Conservation (phyloP, 2,329 filamentous ascomycete genomes). For the Penicillium sp. region DNA sequence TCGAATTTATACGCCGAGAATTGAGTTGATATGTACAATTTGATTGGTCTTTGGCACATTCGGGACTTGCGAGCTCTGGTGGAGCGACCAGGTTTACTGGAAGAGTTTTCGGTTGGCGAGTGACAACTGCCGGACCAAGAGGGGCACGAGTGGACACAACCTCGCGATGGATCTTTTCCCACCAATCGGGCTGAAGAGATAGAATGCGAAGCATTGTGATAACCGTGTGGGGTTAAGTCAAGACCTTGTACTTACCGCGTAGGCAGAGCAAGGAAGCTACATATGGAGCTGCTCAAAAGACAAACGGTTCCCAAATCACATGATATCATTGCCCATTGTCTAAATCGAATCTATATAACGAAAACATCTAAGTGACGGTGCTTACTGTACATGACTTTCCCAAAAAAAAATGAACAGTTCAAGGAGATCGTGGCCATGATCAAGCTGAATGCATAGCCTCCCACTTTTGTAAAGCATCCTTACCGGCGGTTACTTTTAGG, state of each 20-base stretch:
- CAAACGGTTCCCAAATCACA: neutral
- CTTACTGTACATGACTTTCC: neutral
- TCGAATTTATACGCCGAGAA: neutral
- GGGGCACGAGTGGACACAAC: constrained; percentile 1
- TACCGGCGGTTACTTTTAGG: constrained; percentile 49
- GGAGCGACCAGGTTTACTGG: neutral
- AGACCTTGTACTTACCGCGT: neutral
- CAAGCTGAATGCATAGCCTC: constrained; percentile 31
- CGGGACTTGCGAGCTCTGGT: neutral
- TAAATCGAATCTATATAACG: neutral
- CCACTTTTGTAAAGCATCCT: constrained; percentile 48
- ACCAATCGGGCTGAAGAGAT: neutral
- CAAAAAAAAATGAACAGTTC: neutral
- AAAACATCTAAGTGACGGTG: neutral
- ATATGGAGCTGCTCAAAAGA: neutral
- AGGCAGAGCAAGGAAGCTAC: neutral
- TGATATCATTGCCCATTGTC: neutral
- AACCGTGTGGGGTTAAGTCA: neutral
- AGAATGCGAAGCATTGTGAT: constrained; percentile 4
- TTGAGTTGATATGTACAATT: neutral
- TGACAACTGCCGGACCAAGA: neutral
- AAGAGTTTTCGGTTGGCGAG: neutral
- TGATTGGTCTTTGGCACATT: neutral
- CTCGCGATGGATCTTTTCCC: neutral
- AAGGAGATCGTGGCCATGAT: neutral